These are phyloP conservation scores for Chimonanthus salicifolius DNA, from an alignment of 164 flowering plant genomes.

Conservation along the genomic window DNA sequence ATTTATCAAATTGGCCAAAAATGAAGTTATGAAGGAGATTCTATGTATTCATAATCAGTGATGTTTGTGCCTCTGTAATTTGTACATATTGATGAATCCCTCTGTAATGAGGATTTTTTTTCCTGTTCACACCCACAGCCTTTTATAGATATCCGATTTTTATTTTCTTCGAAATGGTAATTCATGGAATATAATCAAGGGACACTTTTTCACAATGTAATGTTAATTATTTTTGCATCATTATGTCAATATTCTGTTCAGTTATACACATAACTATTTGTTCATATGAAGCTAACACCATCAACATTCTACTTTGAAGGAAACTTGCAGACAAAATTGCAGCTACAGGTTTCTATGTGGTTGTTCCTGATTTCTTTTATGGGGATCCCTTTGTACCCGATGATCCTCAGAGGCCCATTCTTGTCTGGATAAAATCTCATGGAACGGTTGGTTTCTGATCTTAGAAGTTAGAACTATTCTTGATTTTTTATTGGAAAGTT, in stretches of 20 bases:
- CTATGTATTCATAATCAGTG: too few species aligned
- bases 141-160: too few species aligned
- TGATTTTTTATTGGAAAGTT: neutral
- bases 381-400: slow-evolving; percentile 50
- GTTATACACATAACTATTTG: neutral
- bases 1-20: too few species aligned
- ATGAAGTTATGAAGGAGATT: too few species aligned
- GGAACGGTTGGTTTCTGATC: slow-evolving; percentile 36
- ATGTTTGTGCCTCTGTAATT: too few species aligned
- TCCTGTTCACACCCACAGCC: too few species aligned
- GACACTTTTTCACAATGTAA: too few species aligned
- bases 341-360: slow-evolving; percentile 53
- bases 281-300: slow-evolving; percentile 30
- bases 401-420: slow-evolving; percentile 23
- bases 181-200: too few species aligned
- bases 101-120: too few species aligned
- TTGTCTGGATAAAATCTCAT: slow-evolving; percentile 50
- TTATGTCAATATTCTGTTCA: neutral
- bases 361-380: slow-evolving; percentile 58
- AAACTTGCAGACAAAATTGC: slow-evolving; percentile 71
- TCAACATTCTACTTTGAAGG: slow-evolving; percentile 31
- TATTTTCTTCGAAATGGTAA: too few species aligned
- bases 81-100: too few species aligned
- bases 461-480: neutral
- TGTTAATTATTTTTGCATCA: too few species aligned